Percentiles rank a stretch among this genome's conserved stretches.
phyloP scores from a whole-genome alignment of 2,329 filamentous ascomycete genomes.

The Talaromyces sp. region DNA sequence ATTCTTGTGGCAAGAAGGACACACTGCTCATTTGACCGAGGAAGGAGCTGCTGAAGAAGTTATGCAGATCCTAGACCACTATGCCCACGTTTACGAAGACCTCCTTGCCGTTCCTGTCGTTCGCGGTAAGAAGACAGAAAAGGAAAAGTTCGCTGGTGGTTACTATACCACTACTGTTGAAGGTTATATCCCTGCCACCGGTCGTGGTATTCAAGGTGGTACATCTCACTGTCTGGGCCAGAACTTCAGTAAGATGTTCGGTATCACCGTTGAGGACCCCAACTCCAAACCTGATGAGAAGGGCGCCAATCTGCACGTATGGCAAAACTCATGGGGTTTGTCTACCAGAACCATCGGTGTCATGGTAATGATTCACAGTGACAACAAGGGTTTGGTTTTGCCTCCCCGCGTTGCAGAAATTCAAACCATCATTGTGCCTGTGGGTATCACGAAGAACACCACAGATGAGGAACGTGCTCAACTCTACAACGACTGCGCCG shows the following conservation, averaged over 20 bases:
- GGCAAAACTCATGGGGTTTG: slow-evolving; percentile 99
- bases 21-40: slow-evolving; percentile 86
- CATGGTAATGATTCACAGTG: slow-evolving; percentile 97
- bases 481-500: slow-evolving; percentile 71
- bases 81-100: slow-evolving; percentile 87
- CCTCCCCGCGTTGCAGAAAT: slow-evolving; percentile 84
- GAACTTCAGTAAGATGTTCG: slow-evolving; percentile 99
- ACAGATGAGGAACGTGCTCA: slow-evolving; percentile 72
- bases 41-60: slow-evolving; percentile 80
- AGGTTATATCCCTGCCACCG: slow-evolving; percentile 92
- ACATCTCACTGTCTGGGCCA: slow-evolving; percentile 94
- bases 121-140: slow-evolving; percentile 90
- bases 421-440: slow-evolving; percentile 83
- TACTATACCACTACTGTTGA: slow-evolving; percentile 97
- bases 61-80: slow-evolving; percentile 86
- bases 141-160: slow-evolving; percentile 96
- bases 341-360: slow-evolving; percentile 96
- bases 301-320: slow-evolving; percentile 77
- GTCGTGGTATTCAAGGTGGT: slow-evolving; percentile 91
- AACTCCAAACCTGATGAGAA: slow-evolving; percentile 65
- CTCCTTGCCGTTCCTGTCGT: slow-evolving; percentile 93
- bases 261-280: slow-evolving; percentile 94
- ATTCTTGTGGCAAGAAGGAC: slow-evolving; percentile 97
- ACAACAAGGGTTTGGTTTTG: slow-evolving; percentile 90
- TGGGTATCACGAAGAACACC: slow-evolving; percentile 87